phyloP scores from a whole-genome alignment of 2,329 filamentous ascomycete genomes.

The Westerdykella aurantiaca region DNA sequence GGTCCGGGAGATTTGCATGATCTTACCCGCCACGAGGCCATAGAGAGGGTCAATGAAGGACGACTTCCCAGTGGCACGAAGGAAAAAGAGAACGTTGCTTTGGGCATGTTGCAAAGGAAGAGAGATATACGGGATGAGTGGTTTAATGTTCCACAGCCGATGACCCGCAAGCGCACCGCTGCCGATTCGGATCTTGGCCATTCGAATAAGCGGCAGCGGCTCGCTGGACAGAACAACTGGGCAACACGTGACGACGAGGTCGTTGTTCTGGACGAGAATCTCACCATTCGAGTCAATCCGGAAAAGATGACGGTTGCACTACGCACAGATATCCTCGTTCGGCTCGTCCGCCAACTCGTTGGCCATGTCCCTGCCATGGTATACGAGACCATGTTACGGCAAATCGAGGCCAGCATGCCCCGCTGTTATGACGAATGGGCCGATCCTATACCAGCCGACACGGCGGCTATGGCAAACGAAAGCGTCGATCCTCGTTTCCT shows the following conservation, averaged over 20 bases:
- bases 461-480: conserved; percentile 30
- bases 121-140: conserved; percentile 45
- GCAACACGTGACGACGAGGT: conserved; percentile 11
- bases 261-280: conserved; percentile 52
- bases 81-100: conserved; percentile 58
- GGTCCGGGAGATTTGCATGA: conserved; percentile 51
- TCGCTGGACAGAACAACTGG: conserved; percentile 19
- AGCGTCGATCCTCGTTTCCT: conserved; percentile 30
- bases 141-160: conserved; percentile 22
- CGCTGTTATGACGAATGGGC: conserved; percentile 57
- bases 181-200: conserved; percentile 13
- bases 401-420: conserved; percentile 62
- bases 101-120: conserved; percentile 53
- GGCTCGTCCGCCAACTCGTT: conserved; percentile 64
- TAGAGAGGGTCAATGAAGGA: conserved; percentile 47
- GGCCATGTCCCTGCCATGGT: conserved; percentile 71
- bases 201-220: conserved; percentile 29
- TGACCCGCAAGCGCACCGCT: conserved; percentile 13
- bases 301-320: conserved; percentile 78
- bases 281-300: conserved; percentile 75
- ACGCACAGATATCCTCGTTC: conserved; percentile 69
- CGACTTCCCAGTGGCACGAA: conserved; percentile 57
- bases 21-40: conserved; percentile 59
- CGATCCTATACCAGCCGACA: conserved; percentile 17
- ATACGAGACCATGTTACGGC: conserved; percentile 66